Base-by-base conservation (phyloP, 2,329 filamentous ascomycete genomes). In the Hypocrella siamensis region DNA sequence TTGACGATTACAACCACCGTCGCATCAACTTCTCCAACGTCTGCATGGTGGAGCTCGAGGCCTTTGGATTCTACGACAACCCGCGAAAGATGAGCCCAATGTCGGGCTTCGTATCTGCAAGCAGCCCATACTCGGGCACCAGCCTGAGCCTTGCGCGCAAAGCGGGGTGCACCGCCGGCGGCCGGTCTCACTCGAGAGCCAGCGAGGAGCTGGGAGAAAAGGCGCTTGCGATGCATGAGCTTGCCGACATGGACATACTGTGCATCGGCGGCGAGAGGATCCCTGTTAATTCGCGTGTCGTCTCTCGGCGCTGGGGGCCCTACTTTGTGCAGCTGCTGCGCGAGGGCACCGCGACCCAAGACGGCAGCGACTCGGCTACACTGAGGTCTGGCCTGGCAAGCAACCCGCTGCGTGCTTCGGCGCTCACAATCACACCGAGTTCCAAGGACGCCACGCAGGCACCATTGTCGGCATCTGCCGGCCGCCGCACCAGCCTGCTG, bases 1-100 rank as follows among this genome's bases (percentile, higher is more conserved):
- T 96, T 1, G 88, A 98, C 44, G 90, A 98, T 53, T 98, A 98
- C 56, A 96, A 96, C 50, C 90, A 96, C 48, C 79, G 90, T 9
- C 79, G 90, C 17, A 92, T 98, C 56, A 98, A 98, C 54, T 98
- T 96, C 51, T 82, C 81, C 8, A 92, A 98, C 48, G 75, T 96
- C 18, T 96, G 90, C 53, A 80, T 96, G 67, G 88, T 98, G 7
- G 90, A 98, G 54, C 65, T 98, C 9, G 90, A 98, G 51, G 86
- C 90, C 0, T 98, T 96, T 59, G 90, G 90, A 2, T 75, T 98
- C 27, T 96, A 94, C 52, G 88, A 96, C 49, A 98, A 96, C 51
- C 86, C 90, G 9, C 74, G 86, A 40, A 80, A 78, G 49, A 73
- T 67, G 1, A 63, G 72, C 4, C 81, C 88, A 2, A 75, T 83